A percentile compares a stretch with the other conserved stretches of the same genome.
Evolutionary conservation across 2,329 filamentous ascomycete genomes (phyloP).

Genomic region (Tolypocladium album): DNA sequence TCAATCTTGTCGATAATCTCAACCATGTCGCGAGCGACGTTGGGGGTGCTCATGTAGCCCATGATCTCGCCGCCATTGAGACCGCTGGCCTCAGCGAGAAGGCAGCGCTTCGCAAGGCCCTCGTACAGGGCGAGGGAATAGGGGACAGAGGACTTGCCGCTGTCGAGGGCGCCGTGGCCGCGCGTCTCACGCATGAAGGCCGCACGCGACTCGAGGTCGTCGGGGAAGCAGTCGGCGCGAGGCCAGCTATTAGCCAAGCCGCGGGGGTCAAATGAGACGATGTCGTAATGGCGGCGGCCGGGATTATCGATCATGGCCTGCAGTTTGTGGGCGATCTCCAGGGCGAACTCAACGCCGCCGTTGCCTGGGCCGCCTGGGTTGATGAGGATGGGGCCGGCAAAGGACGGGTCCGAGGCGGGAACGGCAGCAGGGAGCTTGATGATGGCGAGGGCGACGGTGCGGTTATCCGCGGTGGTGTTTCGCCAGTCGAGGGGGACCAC

Average conservation of each 20-base stretch:
- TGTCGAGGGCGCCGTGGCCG: constrained; percentile 17
- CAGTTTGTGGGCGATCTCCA: constrained; percentile 14
- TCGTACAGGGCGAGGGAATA: constrained; percentile 14
- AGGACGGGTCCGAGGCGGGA: constrained; percentile 22
- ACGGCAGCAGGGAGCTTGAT: constrained; percentile 28
- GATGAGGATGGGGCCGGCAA: constrained; percentile 29
- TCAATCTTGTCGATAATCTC: constrained; percentile 30
- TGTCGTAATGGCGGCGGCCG: constrained; percentile 24
- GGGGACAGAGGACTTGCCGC: constrained; percentile 9
- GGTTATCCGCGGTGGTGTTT: constrained; percentile 13
- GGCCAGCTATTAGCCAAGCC: constrained; percentile 28
- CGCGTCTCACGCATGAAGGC: constrained; percentile 17
- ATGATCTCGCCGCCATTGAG: constrained; percentile 15
- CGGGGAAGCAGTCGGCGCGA: constrained; percentile 25
- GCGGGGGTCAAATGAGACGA: constrained; percentile 33
- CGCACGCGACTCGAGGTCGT: constrained; percentile 16
- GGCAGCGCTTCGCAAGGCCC: constrained; percentile 19
- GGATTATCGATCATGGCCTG: constrained; percentile 16
- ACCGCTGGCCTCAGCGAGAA: constrained; percentile 1
- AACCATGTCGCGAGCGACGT: constrained; percentile 31
- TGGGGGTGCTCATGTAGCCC: constrained; percentile 23
- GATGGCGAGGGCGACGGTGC: constrained; percentile 27
- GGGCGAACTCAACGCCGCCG: constrained; percentile 23
- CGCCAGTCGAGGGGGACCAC: constrained; percentile 32
- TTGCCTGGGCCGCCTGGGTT: constrained; percentile 36